A percentile compares a stretch with the other conserved stretches of the same genome.
These are phyloP conservation scores for Thecaphora thlaspeos DNA, from an alignment of 1,284 basidiomycete genomes.

Conservation along the genomic window DNA sequence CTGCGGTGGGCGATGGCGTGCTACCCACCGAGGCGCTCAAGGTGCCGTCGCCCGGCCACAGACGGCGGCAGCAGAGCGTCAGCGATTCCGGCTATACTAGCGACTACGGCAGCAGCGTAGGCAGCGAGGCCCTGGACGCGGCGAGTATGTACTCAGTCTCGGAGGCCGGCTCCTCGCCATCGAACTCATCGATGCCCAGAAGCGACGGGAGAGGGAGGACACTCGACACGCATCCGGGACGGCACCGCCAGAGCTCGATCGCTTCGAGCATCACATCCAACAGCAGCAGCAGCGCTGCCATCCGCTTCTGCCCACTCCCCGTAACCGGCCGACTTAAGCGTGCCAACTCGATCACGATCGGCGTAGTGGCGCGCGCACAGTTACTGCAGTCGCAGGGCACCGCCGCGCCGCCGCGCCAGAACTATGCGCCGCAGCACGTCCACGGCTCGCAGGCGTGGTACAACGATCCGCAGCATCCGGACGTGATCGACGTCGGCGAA, in stretches of 20 bases:
- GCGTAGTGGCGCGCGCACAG: slow-evolving; percentile 49
- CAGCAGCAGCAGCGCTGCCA: slow-evolving; percentile 29
- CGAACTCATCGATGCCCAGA: slow-evolving; percentile 1
- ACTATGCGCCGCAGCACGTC: slow-evolving; percentile 18
- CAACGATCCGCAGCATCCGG: slow-evolving; percentile 2
- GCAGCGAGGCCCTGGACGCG: slow-evolving; percentile 14
- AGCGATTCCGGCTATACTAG: slow-evolving; percentile 33
- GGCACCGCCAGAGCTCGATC: slow-evolving; percentile 13
- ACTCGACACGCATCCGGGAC: background rate
- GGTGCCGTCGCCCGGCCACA: slow-evolving; percentile 1
- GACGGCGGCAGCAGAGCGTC: slow-evolving; percentile 1
- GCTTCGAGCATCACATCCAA: slow-evolving; percentile 14
- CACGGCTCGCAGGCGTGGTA: slow-evolving; percentile 34
- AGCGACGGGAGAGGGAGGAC: background rate
- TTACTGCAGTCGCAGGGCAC: slow-evolving; percentile 48
- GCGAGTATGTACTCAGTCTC: slow-evolving; percentile 13
- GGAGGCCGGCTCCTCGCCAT: slow-evolving; percentile 4
- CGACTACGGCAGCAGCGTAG: slow-evolving; percentile 20
- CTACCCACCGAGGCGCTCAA: slow-evolving; percentile 12
- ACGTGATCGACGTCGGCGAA: slow-evolving; percentile 46
- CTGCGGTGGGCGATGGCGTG: slow-evolving; percentile 38
- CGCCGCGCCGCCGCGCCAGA: slow-evolving; percentile 17
- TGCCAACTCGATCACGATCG: slow-evolving; percentile 54
- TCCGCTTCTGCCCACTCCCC: slow-evolving; percentile 50
- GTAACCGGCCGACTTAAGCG: slow-evolving; percentile 42